These are phyloP conservation scores for Salvia sclarea DNA, from an alignment of 305 asterid species.

Conservation along the genomic window DNA sequence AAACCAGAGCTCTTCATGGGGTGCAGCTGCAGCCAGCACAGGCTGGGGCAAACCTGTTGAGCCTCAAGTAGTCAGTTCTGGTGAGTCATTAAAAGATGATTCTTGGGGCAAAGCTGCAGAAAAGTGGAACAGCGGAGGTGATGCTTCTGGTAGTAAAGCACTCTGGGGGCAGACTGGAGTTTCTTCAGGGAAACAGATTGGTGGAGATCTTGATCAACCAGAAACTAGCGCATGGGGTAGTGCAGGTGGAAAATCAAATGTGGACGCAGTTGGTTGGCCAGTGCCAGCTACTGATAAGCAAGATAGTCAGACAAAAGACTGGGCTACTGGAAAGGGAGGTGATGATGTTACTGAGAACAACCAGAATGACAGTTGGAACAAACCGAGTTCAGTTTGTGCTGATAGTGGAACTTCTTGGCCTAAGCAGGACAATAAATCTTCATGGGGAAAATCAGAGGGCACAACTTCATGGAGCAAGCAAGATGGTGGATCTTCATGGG, in stretches of 20 bases:
- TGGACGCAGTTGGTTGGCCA: slow-evolving; percentile 41
- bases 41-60: slow-evolving; percentile 64
- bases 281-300: slow-evolving; percentile 27
- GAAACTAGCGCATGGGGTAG: slow-evolving; percentile 39
- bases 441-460: slow-evolving; percentile 41
- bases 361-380: slow-evolving; percentile 36
- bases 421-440: slow-evolving; percentile 37
- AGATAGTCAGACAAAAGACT: slow-evolving; percentile 33
- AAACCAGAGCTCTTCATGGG: slow-evolving; percentile 64
- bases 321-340: slow-evolving; percentile 33
- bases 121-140: slow-evolving; percentile 45
- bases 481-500: slow-evolving; percentile 40
- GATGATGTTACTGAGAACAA: slow-evolving; percentile 33
- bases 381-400: slow-evolving; percentile 34
- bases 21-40: slow-evolving; percentile 53
- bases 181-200: slow-evolving; percentile 44
- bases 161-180: slow-evolving; percentile 58
- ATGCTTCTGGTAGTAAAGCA: slow-evolving; percentile 45
- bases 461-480: slow-evolving; percentile 37
- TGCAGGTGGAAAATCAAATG: slow-evolving; percentile 32
- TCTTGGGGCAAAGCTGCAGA: slow-evolving; percentile 65
- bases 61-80: slow-evolving; percentile 36
- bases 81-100: slow-evolving; percentile 36
- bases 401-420: slow-evolving; percentile 42
- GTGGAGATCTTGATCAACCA: slow-evolving; percentile 42